Percentiles rank a stretch among this genome's conserved stretches.
These are phyloP conservation scores for Sphagnum contortum DNA, from an alignment of 225 moss, liverwort and hornwort genomes.

Conservation along the genomic window DNA sequence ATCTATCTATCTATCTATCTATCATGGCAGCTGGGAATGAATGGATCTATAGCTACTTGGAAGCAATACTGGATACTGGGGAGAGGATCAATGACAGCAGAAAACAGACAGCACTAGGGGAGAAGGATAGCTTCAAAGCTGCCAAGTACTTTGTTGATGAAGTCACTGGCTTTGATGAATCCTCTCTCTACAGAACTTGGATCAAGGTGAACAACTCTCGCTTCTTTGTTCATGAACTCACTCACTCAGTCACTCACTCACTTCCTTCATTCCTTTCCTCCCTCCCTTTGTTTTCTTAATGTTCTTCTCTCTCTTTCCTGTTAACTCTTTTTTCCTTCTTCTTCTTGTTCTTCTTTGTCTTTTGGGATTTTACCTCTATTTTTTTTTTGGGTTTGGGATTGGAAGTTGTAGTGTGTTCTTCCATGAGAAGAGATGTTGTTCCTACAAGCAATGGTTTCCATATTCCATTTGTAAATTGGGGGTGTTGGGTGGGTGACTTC, in stretches of 20 bases:
- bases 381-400: too few relatives aligned
- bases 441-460: too few relatives aligned
- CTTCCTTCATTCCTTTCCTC: too few relatives aligned
- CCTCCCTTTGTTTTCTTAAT: too few relatives aligned
- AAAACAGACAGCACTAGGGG: background rate
- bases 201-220: constrained; percentile 35
- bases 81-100: constrained; percentile 46
- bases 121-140: constrained; percentile 39
- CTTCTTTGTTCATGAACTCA: background rate
- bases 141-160: constrained; percentile 71
- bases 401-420: too few relatives aligned
- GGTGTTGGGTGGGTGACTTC: too few relatives aligned
- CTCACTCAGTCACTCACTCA: too few relatives aligned
- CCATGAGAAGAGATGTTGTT: too few relatives aligned
- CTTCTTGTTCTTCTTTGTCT: too few relatives aligned
- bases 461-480: too few relatives aligned
- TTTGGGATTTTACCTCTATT: too few relatives aligned
- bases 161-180: constrained; percentile 61
- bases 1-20: too few relatives aligned
- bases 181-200: constrained; percentile 59
- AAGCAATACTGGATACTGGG: constrained; percentile 69
- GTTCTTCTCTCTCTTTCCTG: background rate
- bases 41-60: constrained; percentile 71
- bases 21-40: constrained; percentile 56
- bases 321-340: background rate